Base-by-base conservation (phyloP, 2,329 filamentous ascomycete genomes). In the Allantophomopsis cytisporea region DNA sequence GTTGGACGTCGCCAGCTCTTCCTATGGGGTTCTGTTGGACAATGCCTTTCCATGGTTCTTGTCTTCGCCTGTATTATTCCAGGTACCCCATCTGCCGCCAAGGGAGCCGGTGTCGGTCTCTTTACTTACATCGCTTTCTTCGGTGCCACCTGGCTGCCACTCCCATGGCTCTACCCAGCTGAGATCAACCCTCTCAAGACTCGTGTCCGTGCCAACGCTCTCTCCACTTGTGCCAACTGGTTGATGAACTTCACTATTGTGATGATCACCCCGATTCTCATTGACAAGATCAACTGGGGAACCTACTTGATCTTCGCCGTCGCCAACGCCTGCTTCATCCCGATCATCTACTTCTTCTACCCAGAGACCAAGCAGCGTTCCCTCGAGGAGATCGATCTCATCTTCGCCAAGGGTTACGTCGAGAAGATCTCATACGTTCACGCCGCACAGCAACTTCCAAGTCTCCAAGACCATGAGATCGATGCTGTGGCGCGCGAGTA, bases 1-100 rank as follows among this genome's bases (percentile, higher is more conserved):
- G 70, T 78, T 5, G 80, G 80, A 13, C 76, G 82, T 28, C 71
- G 82, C 14, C 72, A 75, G 51, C 69, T 87, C 45, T 85, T 87
- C 76, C 59, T 87, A 13, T 72, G 81, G 46, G 80, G 80, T 39
- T 73, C 75, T 0, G 60, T 71, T 28, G 76, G 76, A 0, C 76
- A 79, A 62, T 74, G 73, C 31, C 53, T 68, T 2, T 75, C 72
- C 38, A 84, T 85, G 80, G 69, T 76, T 2, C 66, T 84, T 17
- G 56, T 59, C 2, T 60, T 60, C 39, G 52, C 49, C 8, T 58
- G 56, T 23, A 37, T 61, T 10, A 61, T 61, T 15, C 58, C 58
- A 2, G 43, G 52, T 3, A 45, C 40, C 2, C 44, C 46, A 12
- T 42, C 42, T 20, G 46, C 53, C 2, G 54, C 54, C 0, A 58